These are phyloP conservation scores for Ceratobasidium sp. DNA, from an alignment of 1,284 basidiomycete genomes.

Conservation along the genomic window DNA sequence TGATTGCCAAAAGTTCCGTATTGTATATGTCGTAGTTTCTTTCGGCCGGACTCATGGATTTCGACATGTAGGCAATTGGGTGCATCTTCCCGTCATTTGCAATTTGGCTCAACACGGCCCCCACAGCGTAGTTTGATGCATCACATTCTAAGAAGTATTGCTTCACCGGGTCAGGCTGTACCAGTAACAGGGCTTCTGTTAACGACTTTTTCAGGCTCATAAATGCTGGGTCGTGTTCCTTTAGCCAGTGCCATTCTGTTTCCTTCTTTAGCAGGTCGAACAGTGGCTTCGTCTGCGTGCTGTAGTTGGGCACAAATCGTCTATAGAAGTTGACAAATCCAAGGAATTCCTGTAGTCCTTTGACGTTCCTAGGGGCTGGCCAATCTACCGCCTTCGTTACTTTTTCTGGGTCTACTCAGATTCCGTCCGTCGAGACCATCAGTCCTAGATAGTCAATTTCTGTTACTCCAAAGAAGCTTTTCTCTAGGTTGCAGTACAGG, in stretches of 20 bases:
- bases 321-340: conserved; percentile 51
- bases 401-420: conserved; percentile 54
- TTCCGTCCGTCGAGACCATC: conserved; percentile 46
- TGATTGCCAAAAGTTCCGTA: conserved; percentile 63
- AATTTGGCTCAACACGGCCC: conserved; percentile 52
- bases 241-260: conserved; percentile 45
- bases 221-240: conserved; percentile 51
- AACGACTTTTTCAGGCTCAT: conserved; percentile 52
- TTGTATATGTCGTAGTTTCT: conserved; percentile 60
- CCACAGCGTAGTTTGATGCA: conserved; percentile 55
- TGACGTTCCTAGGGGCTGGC: no score
- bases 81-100: conserved; percentile 48
- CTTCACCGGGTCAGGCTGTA: conserved; percentile 52
- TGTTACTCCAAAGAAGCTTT: conserved; percentile 52
- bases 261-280: conserved; percentile 50
- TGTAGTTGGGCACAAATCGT: conserved; percentile 55
- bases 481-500: conserved; percentile 51
- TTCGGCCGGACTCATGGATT: conserved; percentile 53
- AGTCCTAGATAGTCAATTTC: conserved; percentile 56
- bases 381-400: conserved; percentile 51
- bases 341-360: conserved; percentile 54
- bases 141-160: conserved; percentile 54
- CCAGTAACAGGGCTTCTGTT: conserved; percentile 52
- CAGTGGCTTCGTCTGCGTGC: conserved; percentile 52
- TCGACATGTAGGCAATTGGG: conserved; percentile 55